phyloP scores from a whole-genome alignment of 176 grass and related monocot species.

The Eleusine coracana region DNA sequence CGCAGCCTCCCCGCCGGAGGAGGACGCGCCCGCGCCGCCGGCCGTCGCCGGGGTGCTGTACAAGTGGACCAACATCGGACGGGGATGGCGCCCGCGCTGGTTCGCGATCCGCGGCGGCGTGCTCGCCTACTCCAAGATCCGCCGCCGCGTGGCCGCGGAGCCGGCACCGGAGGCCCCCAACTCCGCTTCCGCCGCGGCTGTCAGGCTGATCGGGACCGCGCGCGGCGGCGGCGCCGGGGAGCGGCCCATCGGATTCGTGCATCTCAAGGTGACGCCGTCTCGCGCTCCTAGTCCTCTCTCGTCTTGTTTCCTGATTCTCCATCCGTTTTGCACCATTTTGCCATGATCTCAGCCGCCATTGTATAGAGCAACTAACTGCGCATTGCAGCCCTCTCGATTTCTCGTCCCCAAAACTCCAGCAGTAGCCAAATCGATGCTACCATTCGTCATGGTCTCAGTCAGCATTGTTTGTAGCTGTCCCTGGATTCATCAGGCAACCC shows the following conservation, averaged over 20 bases:
- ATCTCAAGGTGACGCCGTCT: conserved; percentile 66
- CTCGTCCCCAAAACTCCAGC: neutral
- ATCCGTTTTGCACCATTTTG: too few relatives aligned
- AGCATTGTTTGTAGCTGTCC: too few relatives aligned
- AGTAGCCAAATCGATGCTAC: neutral
- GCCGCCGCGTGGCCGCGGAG: conserved; percentile 36
- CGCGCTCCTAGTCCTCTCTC: neutral
- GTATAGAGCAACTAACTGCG: neutral
- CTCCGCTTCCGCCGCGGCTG: neutral
- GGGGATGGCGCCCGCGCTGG: conserved; percentile 86
- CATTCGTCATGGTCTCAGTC: too few relatives aligned
- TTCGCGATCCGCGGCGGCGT: conserved; percentile 82
- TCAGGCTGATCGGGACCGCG: conserved; percentile 64
- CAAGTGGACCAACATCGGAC: conserved; percentile 98
- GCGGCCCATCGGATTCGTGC: conserved; percentile 64
- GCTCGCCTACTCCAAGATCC: conserved; percentile 89
- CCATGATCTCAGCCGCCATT: neutral
- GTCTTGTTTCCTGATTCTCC: neutral
- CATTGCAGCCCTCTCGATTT: neutral
- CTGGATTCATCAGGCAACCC: too few relatives aligned
- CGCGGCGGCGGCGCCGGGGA: conserved; percentile 31
- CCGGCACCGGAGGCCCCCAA: neutral
- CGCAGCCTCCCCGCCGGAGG: neutral
- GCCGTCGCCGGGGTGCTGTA: conserved; percentile 70
- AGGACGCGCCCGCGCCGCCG: neutral